phyloP scores from a whole-genome alignment of 108 stramenopile genomes.

The Pseudonitzschia pungens region DNA sequence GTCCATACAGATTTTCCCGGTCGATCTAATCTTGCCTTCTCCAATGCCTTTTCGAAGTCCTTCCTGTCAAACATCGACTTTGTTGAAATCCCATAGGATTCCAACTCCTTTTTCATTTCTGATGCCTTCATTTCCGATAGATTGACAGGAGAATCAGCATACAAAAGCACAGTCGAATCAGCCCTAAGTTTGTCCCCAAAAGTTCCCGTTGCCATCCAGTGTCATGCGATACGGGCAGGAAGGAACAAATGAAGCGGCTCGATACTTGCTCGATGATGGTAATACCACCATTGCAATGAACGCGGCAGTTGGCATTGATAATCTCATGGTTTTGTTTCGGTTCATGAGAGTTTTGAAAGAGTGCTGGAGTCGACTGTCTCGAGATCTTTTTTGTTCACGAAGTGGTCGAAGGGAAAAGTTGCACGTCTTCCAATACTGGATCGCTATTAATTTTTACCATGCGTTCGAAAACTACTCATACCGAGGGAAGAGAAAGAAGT shows the following conservation, averaged over 20 bases:
- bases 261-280: not conserved
- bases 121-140: constrained; percentile 56
- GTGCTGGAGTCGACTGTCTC: not conserved
- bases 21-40: constrained; percentile 38
- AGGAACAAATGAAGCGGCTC: not conserved
- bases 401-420: too few relatives aligned
- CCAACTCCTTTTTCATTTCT: constrained; percentile 70
- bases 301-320: not conserved
- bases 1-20: not conserved
- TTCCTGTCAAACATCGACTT: constrained; percentile 69
- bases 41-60: constrained; percentile 60
- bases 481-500: not conserved
- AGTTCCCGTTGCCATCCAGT: not conserved
- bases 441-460: too few relatives aligned
- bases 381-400: too few relatives aligned
- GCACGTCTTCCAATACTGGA: too few relatives aligned
- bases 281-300: not conserved
- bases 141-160: constrained; percentile 21
- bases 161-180: not conserved
- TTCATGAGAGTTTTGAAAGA: not conserved
- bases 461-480: not conserved
- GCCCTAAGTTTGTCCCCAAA: not conserved
- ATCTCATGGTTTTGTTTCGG: not conserved
- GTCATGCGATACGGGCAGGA: not conserved
- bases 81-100: constrained; percentile 74